A percentile compares a stretch with the other conserved stretches of the same genome.
Evolutionary conservation across 1,139 yeast genomes (phyloP).

Genomic region (Yamadazyma pseudoaaseri): DNA sequence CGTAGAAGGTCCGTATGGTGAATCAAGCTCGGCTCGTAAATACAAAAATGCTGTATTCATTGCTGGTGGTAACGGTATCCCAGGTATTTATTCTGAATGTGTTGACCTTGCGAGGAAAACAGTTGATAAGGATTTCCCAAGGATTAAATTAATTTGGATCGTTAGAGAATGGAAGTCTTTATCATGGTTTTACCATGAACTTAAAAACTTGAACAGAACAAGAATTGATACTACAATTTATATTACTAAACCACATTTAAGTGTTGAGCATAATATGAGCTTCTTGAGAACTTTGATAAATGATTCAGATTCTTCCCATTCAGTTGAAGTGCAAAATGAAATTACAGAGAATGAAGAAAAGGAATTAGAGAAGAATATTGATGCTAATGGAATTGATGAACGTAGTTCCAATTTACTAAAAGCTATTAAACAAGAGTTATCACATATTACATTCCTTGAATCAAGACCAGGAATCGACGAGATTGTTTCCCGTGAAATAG

Average conservation of each 20-base stretch:
- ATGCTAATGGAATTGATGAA: constrained; percentile 5
- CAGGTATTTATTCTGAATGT: constrained; percentile 38
- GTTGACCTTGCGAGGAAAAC: constrained; percentile 17
- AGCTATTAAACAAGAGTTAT: constrained; percentile 15
- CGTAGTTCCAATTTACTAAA: background rate
- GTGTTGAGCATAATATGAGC: constrained; percentile 10
- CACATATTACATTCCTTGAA: constrained; percentile 24
- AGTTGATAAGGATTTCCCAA: constrained; percentile 10
- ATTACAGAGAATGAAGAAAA: constrained; percentile 14
- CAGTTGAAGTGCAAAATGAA: constrained; percentile 12
- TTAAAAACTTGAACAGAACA: constrained; percentile 26
- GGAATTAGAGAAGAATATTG: constrained; percentile 10
- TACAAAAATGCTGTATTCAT: constrained; percentile 31
- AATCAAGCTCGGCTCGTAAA: constrained; percentile 24
- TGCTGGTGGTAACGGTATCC: constrained; percentile 43
- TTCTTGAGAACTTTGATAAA: constrained; percentile 13
- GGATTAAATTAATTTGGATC: constrained; percentile 38
- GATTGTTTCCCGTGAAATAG: constrained; percentile 21
- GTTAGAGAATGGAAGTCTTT: constrained; percentile 40
- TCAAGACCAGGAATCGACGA: constrained; percentile 31
- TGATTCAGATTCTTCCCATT: constrained; percentile 13
- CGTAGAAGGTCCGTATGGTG: constrained; percentile 41
- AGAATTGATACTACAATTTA: constrained; percentile 24
- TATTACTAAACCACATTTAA: constrained; percentile 18
- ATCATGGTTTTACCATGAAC: constrained; percentile 47